Percentiles rank a stretch among this genome's conserved stretches.
Conservation (phyloP, 2,329 filamentous ascomycete genomes). For the Atkinsonella hypoxylon region DNA sequence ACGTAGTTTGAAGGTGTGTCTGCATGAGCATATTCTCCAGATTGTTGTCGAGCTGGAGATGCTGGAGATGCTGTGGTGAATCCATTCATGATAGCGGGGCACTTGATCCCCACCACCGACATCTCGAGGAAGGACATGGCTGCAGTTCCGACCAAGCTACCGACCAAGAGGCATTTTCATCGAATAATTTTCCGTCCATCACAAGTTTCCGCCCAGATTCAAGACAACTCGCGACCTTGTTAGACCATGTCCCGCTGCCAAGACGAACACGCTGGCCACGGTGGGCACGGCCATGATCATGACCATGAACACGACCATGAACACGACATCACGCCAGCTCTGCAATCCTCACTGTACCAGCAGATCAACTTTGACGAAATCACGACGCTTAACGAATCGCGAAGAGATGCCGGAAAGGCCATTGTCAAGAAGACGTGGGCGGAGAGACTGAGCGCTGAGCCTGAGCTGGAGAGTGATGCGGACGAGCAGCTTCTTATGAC, state of each 20-base stretch:
- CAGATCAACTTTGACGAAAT: constrained; percentile 85
- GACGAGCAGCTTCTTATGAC: constrained; percentile 93
- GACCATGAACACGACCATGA: constrained; percentile 69
- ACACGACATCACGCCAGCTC: constrained; percentile 82
- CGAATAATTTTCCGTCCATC: no score
- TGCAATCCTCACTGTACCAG: constrained; percentile 83
- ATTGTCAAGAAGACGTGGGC: constrained; percentile 88
- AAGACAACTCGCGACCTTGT: no score
- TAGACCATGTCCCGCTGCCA: constrained; percentile 41
- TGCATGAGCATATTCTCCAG: no score
- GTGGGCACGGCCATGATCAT: constrained; percentile 36
- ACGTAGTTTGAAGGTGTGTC: not conserved
- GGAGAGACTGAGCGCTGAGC: constrained; percentile 57
- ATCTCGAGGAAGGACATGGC: not conserved
- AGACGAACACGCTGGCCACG: constrained; percentile 39
- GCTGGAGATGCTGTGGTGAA: not conserved
- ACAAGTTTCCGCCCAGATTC: no score
- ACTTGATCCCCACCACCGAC: constrained; percentile 9
- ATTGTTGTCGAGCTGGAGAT: no score
- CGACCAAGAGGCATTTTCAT: not conserved
- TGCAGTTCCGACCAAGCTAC: not conserved
- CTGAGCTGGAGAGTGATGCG: constrained; percentile 72
- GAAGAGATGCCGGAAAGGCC: constrained; percentile 53
- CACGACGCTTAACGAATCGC: constrained; percentile 71
- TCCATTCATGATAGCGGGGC: not conserved